These are phyloP conservation scores for Ascochyta rabiei DNA, from an alignment of 2,329 filamentous ascomycete species.

Conservation along the genomic window DNA sequence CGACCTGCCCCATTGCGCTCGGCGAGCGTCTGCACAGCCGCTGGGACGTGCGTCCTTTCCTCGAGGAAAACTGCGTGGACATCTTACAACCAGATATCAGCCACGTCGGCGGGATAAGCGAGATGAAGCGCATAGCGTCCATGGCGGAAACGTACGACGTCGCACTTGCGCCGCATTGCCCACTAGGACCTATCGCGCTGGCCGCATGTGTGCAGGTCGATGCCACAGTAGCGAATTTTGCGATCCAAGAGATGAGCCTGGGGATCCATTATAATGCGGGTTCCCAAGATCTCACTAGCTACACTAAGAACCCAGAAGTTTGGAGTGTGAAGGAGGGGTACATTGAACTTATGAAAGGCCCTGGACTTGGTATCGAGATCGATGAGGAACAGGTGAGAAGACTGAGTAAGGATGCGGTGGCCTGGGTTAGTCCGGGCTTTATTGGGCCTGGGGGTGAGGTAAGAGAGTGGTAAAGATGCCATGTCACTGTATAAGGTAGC, in stretches of 20 bases:
- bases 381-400: constrained; percentile 71
- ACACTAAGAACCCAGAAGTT: constrained; percentile 67
- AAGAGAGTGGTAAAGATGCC: constrained; percentile 65
- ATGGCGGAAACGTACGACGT: constrained; percentile 78
- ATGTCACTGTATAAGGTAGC: not conserved
- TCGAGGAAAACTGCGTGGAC: constrained; percentile 71
- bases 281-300: constrained; percentile 58
- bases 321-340: constrained; percentile 72
- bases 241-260: constrained; percentile 78
- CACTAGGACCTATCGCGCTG: constrained; percentile 73
- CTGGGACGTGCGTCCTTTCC: constrained; percentile 75
- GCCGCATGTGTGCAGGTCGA: constrained; percentile 74
- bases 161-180: constrained; percentile 74
- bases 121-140: constrained; percentile 70
- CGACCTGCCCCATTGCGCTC: constrained; percentile 70
- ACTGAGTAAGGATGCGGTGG: constrained; percentile 62
- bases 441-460: constrained; percentile 70
- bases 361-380: constrained; percentile 70
- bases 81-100: constrained; percentile 75
- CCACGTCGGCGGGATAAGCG: constrained; percentile 75
- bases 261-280: constrained; percentile 77
- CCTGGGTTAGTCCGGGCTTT: constrained; percentile 72
- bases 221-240: constrained; percentile 64
- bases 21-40: constrained; percentile 74
- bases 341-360: constrained; percentile 64